These are phyloP conservation scores for Apiospora arundinis DNA, from an alignment of 2,329 filamentous ascomycete species.

Conservation along the genomic window DNA sequence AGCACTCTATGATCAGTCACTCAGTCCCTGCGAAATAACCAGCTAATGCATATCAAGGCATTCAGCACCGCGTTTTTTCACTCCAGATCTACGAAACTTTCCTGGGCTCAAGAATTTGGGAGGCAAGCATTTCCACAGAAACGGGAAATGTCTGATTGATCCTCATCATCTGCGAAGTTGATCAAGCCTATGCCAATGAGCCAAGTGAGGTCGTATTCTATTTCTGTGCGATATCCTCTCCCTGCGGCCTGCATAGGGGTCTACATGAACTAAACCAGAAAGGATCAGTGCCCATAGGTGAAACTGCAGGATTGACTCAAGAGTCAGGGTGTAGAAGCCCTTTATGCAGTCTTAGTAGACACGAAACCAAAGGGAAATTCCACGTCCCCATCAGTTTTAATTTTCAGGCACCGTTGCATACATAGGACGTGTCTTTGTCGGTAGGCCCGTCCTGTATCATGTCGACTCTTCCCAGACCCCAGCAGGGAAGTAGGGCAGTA, in stretches of 20 bases:
- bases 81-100: neutral
- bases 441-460: neutral
- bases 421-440: neutral
- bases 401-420: neutral
- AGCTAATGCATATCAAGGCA: neutral
- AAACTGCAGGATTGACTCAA: constrained; percentile 3
- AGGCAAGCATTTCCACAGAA: neutral
- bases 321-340: neutral
- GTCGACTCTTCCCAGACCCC: neutral
- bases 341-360: neutral
- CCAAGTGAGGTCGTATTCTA: neutral
- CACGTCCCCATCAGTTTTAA: neutral
- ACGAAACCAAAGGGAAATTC: constrained; percentile 8
- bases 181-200: neutral
- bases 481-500: no score
- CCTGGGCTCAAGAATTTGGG: neutral
- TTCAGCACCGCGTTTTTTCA: neutral
- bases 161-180: neutral
- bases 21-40: neutral
- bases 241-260: neutral
- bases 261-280: neutral
- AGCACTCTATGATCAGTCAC: no score
- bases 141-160: neutral
- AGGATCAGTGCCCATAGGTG: neutral
- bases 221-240: neutral